Evolutionary conservation across 2,329 filamentous ascomycete genomes (phyloP).

Genomic region (Xylariaceae sp.): DNA sequence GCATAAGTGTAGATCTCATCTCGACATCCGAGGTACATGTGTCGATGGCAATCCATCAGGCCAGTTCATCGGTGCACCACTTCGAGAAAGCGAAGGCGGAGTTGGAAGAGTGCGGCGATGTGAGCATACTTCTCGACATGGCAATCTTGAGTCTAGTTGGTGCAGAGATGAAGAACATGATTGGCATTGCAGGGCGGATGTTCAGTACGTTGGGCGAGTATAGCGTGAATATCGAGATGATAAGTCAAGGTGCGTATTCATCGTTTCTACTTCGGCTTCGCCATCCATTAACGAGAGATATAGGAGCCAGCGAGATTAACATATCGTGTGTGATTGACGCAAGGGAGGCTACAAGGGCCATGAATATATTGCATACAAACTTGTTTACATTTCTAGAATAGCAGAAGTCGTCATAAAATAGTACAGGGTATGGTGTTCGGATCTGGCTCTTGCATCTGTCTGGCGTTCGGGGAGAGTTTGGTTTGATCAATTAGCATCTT

Average conservation of each 20-base stretch:
- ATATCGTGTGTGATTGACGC: slow-evolving; percentile 97
- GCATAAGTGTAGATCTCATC: slow-evolving; percentile 91
- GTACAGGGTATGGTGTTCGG: too few relatives aligned
- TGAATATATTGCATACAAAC: slow-evolving; percentile 95
- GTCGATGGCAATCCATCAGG: slow-evolving; percentile 90
- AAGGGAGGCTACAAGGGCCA: slow-evolving; percentile 81
- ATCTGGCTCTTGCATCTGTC: not conserved
- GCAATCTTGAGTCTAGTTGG: slow-evolving; percentile 93
- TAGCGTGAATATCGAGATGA: slow-evolving; percentile 98
- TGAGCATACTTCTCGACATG: slow-evolving; percentile 88
- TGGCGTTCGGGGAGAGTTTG: not conserved
- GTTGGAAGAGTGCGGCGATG: slow-evolving; percentile 76
- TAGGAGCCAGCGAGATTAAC: slow-evolving; percentile 97
- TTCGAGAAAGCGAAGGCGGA: slow-evolving; percentile 67
- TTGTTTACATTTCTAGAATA: slow-evolving; percentile 92
- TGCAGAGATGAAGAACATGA: slow-evolving; percentile 96
- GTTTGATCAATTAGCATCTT: not conserved
- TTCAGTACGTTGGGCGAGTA: slow-evolving; percentile 92
- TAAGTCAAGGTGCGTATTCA: slow-evolving; percentile 76
- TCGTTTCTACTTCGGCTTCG: not conserved
- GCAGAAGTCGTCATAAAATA: not conserved
- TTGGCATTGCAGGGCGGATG: slow-evolving; percentile 89
- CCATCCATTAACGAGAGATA: not conserved
- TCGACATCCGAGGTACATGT: slow-evolving; percentile 96
- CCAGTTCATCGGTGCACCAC: slow-evolving; percentile 58